Evolutionary conservation across 257 asterid species (phyloP).

Genomic region (Plantago major): DNA sequence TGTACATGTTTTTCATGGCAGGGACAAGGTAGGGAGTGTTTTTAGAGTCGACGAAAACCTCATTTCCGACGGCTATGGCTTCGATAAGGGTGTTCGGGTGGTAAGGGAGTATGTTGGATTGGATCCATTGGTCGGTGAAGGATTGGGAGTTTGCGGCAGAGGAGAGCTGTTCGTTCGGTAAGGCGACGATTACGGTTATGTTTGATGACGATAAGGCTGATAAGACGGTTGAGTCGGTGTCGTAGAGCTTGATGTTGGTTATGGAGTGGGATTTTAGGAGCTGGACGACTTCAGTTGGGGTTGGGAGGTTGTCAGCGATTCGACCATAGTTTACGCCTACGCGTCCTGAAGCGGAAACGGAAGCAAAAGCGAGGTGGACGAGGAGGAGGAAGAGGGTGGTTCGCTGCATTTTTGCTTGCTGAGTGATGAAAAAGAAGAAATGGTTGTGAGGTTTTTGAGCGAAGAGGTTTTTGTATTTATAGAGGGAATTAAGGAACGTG

Average conservation of each 20-base stretch:
- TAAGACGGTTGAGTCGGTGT: slow-evolving; percentile 55
- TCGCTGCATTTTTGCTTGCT: not conserved
- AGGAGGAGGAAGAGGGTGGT: not conserved
- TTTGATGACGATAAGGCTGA: slow-evolving; percentile 53
- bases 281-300: slow-evolving; percentile 50
- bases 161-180: slow-evolving; percentile 59
- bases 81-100: slow-evolving; percentile 49
- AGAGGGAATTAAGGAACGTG: no score
- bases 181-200: slow-evolving; percentile 49
- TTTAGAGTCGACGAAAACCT: slow-evolving; percentile 56
- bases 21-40: slow-evolving; percentile 53
- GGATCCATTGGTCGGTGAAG: slow-evolving; percentile 52
- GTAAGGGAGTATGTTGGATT: slow-evolving; percentile 40
- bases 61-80: slow-evolving; percentile 67
- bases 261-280: slow-evolving; percentile 53
- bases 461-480: not conserved
- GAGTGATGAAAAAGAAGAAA: not conserved
- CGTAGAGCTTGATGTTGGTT: slow-evolving; percentile 50
- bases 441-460: not conserved
- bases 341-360: slow-evolving; percentile 18
- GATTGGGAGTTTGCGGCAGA: slow-evolving; percentile 48
- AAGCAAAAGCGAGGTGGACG: not conserved
- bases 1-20: slow-evolving; percentile 57
- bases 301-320: slow-evolving; percentile 60
- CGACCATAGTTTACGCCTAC: slow-evolving; percentile 73